Percentiles rank a stretch among this genome's conserved stretches.
Evolutionary conservation across 495 filamentous ascomycete genomes (phyloP).

Genomic region (Neurospora sp.): DNA sequence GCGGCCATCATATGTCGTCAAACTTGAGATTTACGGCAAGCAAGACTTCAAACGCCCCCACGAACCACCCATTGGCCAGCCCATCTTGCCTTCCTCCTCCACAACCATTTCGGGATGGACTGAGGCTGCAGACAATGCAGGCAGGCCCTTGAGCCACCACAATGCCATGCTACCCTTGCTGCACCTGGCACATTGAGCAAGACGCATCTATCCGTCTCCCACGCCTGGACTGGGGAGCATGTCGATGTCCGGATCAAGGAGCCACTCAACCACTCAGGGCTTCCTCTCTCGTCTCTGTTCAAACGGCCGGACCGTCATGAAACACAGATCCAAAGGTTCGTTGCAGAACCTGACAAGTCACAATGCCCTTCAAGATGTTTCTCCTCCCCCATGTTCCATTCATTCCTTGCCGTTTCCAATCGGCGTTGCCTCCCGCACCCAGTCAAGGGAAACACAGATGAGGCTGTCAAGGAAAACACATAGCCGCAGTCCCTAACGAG

Average conservation of each 20-base stretch:
- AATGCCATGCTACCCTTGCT: background rate
- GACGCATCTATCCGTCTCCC: background rate
- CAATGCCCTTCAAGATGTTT: background rate
- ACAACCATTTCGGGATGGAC: background rate
- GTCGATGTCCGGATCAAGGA: constrained; percentile 19
- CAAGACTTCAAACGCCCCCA: constrained; percentile 19
- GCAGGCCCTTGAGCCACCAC: background rate
- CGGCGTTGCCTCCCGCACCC: background rate
- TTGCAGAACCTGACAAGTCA: constrained; percentile 16
- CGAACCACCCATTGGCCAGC: constrained; percentile 13
- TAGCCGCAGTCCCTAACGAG: background rate
- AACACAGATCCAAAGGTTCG: constrained; percentile 10
- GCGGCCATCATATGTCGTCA: constrained; percentile 16
- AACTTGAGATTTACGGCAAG: constrained; percentile 18
- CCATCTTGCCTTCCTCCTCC: background rate
- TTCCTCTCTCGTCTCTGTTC: constrained; percentile 1
- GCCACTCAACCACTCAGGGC: constrained; percentile 3
- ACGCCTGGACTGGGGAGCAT: constrained; percentile 3
- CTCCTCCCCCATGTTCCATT: background rate
- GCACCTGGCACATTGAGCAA: background rate
- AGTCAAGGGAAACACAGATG: constrained; percentile 1
- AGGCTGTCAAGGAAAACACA: constrained; percentile 2
- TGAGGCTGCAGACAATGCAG: background rate
- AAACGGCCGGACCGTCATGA: constrained; percentile 18
- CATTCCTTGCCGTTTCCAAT: background rate